Base-by-base conservation (phyloP, 495 filamentous ascomycete genomes). In the Glarea lozoyensis region DNA sequence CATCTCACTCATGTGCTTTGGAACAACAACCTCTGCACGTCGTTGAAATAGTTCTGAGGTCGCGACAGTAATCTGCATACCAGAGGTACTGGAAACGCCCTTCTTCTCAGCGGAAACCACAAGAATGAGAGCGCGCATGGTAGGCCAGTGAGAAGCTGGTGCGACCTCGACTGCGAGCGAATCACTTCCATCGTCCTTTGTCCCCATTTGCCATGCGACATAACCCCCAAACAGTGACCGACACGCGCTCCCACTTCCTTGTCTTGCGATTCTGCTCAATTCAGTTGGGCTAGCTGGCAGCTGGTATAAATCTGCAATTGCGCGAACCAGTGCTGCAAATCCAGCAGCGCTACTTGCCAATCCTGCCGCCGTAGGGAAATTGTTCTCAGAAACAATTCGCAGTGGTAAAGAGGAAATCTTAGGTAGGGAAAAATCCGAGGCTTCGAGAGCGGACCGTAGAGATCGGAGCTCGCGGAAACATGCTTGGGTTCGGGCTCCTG, bases 331-430 rank as follows among this genome's bases (percentile, higher is more conserved):
- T 11, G 92, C 92, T 12, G 92, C 92, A 57, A 97, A 97, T 25
- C 92, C 92, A 3, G 92, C 92, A 11, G 92, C 92, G 0, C 84
- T 92, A 36, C 79, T 85, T 18, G 92, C 92, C 15, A 98, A 80
- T 12, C 92, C 92, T n/a, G 92, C 92, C 21, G 92, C 92, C 18
- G 92, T 98, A 40, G 92, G 92, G 76, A 98, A 98, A 71, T 98
- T 98, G 75, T 98, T 98, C 63, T 86, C 81, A 46, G 82, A 87
- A 41, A 89, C 87, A 47, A 97, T 79, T 32, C 80, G 80, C 40
- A 98, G 76, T 17, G 83, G 79, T 49, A 79, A 70, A 37, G 65
- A 57, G 16, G 84, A 82, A 36, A 98, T 74, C 55, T 82, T 82
- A 4, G 92, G 88, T 15, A 93, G 72, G 16, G 79, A 76, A 0